phyloP scores from a whole-genome alignment of 78 protist genomes.

The Monocercomonoides exilis region DNA sequence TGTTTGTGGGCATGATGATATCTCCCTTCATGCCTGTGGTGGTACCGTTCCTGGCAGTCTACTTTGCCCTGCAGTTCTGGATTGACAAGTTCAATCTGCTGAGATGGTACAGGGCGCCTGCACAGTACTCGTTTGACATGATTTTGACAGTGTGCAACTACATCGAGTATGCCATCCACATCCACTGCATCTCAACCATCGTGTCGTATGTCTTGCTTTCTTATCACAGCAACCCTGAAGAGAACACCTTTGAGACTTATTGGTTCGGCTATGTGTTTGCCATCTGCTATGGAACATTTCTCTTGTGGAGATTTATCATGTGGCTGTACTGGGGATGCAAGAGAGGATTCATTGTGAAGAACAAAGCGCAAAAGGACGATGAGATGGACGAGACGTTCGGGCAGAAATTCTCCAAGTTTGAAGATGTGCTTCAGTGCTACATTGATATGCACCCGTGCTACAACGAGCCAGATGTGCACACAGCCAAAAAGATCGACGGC shows the following conservation, averaged over 20 bases:
- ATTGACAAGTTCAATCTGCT: background rate
- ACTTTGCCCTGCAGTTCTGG: background rate
- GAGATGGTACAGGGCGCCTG: background rate
- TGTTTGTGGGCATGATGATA: background rate
- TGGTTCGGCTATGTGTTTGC: background rate
- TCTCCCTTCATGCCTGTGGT: background rate
- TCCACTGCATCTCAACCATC: background rate
- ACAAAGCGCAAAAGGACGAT: background rate
- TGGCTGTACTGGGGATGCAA: background rate
- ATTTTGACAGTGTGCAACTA: background rate
- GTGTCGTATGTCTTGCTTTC: background rate
- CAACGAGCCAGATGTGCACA: too few species aligned
- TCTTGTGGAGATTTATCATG: background rate
- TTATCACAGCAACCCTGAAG: too few species aligned
- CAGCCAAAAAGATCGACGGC: too few species aligned
- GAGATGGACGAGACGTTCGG: background rate
- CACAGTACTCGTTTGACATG: background rate
- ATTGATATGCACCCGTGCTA: background rate
- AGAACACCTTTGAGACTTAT: background rate
- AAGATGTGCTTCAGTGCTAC: background rate
- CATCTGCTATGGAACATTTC: background rate
- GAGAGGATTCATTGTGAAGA: background rate
- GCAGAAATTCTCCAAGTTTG: background rate
- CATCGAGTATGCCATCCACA: background rate
- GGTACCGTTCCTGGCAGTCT: background rate